phyloP scores from a whole-genome alignment of 108 stramenopile genomes.

The Heterococcus sp. region DNA sequence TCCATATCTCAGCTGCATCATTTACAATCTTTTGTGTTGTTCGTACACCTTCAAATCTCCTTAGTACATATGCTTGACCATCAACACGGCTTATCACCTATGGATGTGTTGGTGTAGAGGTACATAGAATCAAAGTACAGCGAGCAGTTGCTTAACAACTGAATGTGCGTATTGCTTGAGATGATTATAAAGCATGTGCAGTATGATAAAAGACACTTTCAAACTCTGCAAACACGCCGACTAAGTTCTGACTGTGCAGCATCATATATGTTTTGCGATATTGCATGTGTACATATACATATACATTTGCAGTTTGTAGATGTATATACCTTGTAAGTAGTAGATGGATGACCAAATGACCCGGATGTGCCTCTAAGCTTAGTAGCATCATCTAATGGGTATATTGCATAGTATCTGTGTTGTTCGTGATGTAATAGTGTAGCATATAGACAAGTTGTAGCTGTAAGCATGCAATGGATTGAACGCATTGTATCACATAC shows the following conservation, averaged over 20 bases:
- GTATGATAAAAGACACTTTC: too few species aligned
- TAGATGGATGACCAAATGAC: conserved; percentile 50
- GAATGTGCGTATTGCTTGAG: not conserved
- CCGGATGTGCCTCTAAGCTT: conserved; percentile 33
- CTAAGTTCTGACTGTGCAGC: not conserved
- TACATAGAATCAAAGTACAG: not conserved
- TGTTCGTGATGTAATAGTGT: not conserved
- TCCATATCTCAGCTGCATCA: not conserved
- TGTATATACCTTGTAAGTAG: conserved; percentile 42
- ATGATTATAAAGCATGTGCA: not conserved
- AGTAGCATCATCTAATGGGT: conserved; percentile 28
- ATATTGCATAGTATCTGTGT: conserved; percentile 24
- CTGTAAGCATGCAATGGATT: not conserved
- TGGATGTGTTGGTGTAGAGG: not conserved
- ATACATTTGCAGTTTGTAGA: not conserved
- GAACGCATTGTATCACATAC: not conserved
- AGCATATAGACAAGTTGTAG: not conserved
- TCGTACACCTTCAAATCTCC: conserved; percentile 79
- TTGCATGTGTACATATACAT: not conserved
- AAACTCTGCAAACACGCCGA: not conserved
- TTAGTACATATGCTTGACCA: conserved; percentile 71
- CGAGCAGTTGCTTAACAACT: not conserved
- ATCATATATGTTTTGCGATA: not conserved
- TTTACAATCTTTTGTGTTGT: conserved; percentile 70
- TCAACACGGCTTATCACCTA: conserved; percentile 32